Percentiles rank a stretch among this genome's conserved stretches.
phyloP scores from a whole-genome alignment of 2,329 filamentous ascomycete genomes.

The Neurospora crassa region DNA sequence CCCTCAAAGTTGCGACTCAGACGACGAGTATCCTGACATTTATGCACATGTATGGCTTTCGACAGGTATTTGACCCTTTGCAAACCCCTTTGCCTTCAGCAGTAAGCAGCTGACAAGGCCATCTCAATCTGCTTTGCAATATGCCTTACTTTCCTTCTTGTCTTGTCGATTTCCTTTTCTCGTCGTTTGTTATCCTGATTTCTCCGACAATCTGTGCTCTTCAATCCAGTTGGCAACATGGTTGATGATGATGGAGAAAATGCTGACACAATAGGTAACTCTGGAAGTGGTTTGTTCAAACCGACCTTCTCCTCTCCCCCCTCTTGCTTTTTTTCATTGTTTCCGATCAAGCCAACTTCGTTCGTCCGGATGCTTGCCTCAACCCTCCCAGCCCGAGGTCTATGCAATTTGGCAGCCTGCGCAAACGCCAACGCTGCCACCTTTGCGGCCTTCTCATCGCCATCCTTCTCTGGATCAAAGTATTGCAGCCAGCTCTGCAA shows the following conservation, averaged over 20 bases:
- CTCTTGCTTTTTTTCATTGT: neutral
- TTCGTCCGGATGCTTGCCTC: neutral
- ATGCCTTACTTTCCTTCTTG: neutral
- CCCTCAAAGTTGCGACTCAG: neutral
- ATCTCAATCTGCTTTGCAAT: neutral
- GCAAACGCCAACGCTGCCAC: neutral
- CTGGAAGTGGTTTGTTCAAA: neutral
- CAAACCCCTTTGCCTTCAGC: neutral
- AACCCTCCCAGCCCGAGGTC: neutral
- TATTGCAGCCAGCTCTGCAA: neutral
- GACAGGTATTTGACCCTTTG: neutral
- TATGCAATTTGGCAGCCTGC: neutral
- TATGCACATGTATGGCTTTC: neutral
- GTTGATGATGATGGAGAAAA: neutral
- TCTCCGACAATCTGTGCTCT: neutral
- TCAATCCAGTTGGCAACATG: neutral
- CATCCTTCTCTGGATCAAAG: neutral
- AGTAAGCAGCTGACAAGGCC: neutral
- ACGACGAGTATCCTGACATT: neutral
- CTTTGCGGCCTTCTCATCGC: neutral
- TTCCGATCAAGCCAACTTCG: neutral
- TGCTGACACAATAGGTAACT: neutral
- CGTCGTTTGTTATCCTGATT: neutral
- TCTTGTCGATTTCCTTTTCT: neutral
- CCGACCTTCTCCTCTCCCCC: neutral